Conservation (phyloP, 1,139 yeast genomes). For the Blastobotrys petasosporus region DNA sequence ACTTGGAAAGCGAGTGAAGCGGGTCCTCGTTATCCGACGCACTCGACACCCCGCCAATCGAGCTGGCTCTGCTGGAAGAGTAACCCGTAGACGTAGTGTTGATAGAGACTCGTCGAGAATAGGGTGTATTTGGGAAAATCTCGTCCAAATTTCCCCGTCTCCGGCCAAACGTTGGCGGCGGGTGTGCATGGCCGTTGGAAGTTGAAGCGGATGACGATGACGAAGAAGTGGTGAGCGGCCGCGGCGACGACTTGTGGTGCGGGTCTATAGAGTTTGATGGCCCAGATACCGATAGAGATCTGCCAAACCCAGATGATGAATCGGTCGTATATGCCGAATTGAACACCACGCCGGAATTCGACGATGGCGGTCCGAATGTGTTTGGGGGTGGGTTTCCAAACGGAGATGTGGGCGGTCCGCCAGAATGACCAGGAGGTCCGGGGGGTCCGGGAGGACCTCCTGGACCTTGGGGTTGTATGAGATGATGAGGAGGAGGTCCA, state of each 20-base stretch:
- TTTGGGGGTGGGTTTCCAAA: background rate
- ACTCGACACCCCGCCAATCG: conserved; percentile 26
- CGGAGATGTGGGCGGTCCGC: too few relatives aligned
- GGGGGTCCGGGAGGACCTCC: too few relatives aligned
- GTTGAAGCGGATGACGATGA: conserved; percentile 6
- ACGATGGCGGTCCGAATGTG: background rate
- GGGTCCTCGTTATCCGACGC: conserved; percentile 32
- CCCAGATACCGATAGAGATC: conserved; percentile 23
- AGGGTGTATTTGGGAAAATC: conserved; percentile 18
- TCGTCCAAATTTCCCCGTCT: conserved; percentile 11
- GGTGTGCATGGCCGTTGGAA: conserved; percentile 7
- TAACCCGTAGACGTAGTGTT: conserved; percentile 16
- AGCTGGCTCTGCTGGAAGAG: conserved; percentile 23
- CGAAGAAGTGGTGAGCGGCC: too few relatives aligned
- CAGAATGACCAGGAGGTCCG: too few relatives aligned
- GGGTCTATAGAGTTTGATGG: conserved; percentile 23
- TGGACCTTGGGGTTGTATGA: background rate
- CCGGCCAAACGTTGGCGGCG: background rate
- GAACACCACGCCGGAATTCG: conserved; percentile 17
- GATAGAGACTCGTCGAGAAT: conserved; percentile 21
- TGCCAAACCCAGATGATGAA: conserved; percentile 27
- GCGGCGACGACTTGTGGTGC: conserved; percentile 17
- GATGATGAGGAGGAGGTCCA: conserved; percentile 9
- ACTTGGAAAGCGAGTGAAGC: conserved; percentile 27
- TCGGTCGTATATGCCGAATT: conserved; percentile 31